Percentiles rank a stretch among this genome's conserved stretches.
phyloP scores from a whole-genome alignment of 495 filamentous ascomycete species.

The Penicillium waksmanii region DNA sequence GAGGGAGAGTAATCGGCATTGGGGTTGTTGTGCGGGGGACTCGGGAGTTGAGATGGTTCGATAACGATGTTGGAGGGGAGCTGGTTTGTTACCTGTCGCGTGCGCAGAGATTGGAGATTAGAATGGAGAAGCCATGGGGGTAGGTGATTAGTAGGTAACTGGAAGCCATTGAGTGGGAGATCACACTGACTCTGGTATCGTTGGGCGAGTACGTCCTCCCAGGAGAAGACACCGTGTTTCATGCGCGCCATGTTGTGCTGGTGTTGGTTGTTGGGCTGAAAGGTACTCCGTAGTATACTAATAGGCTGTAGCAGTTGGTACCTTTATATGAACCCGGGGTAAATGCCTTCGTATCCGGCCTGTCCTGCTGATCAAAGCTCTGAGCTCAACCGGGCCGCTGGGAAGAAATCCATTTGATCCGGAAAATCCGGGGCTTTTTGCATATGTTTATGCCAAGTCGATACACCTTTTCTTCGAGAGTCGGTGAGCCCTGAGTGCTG shows the following conservation, averaged over 20 bases:
- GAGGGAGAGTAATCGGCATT: conserved; percentile 45
- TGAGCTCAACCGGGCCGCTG: conserved; percentile 12
- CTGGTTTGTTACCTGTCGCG: conserved; percentile 43
- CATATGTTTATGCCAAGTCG: too few species aligned
- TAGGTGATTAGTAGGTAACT: neutral
- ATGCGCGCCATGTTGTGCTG: conserved; percentile 38
- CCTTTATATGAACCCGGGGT: neutral
- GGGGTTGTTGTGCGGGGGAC: conserved; percentile 23
- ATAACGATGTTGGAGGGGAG: conserved; percentile 29
- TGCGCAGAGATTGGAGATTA: neutral
- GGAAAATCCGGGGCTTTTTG: conserved; percentile 11
- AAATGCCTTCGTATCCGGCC: neutral
- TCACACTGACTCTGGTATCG: conserved; percentile 47
- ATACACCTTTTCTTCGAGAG: too few species aligned
- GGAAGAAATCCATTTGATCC: conserved; percentile 24
- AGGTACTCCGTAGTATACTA: neutral
- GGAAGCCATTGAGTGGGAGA: neutral
- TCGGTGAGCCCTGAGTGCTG: neutral
- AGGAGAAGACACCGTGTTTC: conserved; percentile 49
- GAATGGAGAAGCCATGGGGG: neutral
- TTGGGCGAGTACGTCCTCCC: conserved; percentile 52
- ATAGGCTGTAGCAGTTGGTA: neutral
- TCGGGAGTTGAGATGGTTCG: conserved; percentile 12
- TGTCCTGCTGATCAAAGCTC: conserved; percentile 21
- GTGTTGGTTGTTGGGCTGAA: neutral